Conservation (phyloP, 1,284 basidiomycete genomes). For the Ceratobasidium sp. region DNA sequence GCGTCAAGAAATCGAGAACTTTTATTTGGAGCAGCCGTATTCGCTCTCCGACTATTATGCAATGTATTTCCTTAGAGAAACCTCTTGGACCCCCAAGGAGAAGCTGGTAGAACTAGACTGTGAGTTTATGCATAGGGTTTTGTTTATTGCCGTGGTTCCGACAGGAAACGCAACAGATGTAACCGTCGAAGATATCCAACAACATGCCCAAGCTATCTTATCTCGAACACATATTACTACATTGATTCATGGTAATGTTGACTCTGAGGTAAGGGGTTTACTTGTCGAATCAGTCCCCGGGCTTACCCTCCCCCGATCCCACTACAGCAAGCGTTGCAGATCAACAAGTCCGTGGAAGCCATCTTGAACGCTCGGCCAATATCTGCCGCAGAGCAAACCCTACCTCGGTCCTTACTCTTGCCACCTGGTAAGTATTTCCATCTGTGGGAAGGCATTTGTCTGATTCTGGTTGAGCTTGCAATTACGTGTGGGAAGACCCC, state of each 20-base stretch:
- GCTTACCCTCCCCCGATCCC: conserved; percentile 42
- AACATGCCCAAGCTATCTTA: conserved; percentile 74
- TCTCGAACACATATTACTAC: conserved; percentile 79
- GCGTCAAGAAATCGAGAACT: conserved; percentile 85
- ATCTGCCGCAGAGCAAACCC: conserved; percentile 65
- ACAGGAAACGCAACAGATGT: conserved; percentile 63
- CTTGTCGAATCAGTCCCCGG: conserved; percentile 16
- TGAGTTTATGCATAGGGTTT: conserved; percentile 59
- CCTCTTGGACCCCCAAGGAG: conserved; percentile 85
- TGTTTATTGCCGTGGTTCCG: conserved; percentile 8
- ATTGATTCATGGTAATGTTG: conserved; percentile 88
- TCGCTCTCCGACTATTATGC: conserved; percentile 84
- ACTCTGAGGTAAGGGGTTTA: conserved; percentile 71
- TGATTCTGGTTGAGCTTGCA: conserved; percentile 62
- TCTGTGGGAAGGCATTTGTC: conserved; percentile 48
- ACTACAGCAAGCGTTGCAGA: conserved; percentile 75
- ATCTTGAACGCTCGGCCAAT: conserved; percentile 73
- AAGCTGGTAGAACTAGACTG: conserved; percentile 82
- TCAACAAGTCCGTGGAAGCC: conserved; percentile 80
- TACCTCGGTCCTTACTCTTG: conserved; percentile 75
- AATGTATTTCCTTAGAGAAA: conserved; percentile 76
- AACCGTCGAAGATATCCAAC: conserved; percentile 77
- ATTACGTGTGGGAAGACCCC: conserved; percentile 75
- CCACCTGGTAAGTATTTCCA: conserved; percentile 66
- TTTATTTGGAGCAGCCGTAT: conserved; percentile 88